Percentiles rank a stretch among this genome's conserved stretches.
These are phyloP conservation scores for Macadamia integrifolia DNA, from an alignment of 164 flowering plant species.

Conservation along the genomic window DNA sequence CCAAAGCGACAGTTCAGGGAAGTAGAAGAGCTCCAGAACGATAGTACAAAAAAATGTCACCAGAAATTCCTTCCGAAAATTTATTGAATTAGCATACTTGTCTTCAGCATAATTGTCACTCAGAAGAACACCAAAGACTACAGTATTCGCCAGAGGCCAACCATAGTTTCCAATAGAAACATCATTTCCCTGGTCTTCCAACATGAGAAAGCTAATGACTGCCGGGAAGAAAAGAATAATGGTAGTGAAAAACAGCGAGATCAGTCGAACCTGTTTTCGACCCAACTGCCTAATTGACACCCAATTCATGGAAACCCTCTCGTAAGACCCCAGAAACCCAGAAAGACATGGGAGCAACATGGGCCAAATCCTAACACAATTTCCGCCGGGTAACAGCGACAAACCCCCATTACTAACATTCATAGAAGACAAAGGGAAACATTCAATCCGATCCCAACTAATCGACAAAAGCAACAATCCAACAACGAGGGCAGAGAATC, in stretches of 20 bases:
- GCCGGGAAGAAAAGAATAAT: constrained; percentile 67
- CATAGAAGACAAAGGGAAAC: constrained; percentile 54
- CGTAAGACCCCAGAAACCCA: constrained; percentile 79
- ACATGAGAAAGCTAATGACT: constrained; percentile 42
- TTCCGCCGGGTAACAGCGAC: constrained; percentile 22
- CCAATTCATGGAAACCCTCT: constrained; percentile 54
- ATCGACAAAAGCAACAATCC: constrained; percentile 63
- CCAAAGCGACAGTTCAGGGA: constrained; percentile 76
- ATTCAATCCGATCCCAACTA: constrained; percentile 77
- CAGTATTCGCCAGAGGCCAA: constrained; percentile 87
- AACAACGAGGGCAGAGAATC: constrained; percentile 39
- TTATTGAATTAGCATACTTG: constrained; percentile 38
- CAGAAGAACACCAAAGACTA: constrained; percentile 86
- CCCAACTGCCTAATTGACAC: constrained; percentile 53
- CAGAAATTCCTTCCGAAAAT: constrained; percentile 57
- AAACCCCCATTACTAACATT: constrained; percentile 23
- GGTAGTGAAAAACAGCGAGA: constrained; percentile 61
- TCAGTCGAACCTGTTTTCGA: constrained; percentile 53
- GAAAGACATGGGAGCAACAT: constrained; percentile 79
- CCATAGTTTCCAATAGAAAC: constrained; percentile 46
- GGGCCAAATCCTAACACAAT: constrained; percentile 65
- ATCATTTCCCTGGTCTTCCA: constrained; percentile 34
- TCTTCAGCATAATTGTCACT: constrained; percentile 70
- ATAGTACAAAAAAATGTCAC: constrained; percentile 69
- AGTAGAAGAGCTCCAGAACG: constrained; percentile 77